Conservation (phyloP, 345 rosid species). For the Litchi chinensis region DNA sequence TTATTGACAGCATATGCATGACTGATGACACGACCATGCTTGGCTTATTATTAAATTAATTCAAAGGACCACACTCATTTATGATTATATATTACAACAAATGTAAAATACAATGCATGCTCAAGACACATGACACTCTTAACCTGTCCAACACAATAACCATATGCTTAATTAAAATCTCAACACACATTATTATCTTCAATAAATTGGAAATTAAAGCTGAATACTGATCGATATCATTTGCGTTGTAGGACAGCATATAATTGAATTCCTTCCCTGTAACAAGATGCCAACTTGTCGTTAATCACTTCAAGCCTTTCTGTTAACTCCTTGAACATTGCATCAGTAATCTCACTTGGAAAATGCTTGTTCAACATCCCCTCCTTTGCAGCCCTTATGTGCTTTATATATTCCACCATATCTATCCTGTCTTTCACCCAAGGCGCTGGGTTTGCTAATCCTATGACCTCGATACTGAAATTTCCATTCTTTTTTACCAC, state of each 20-base stretch:
- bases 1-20: too few relatives aligned
- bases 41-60: too few relatives aligned
- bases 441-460: conserved; percentile 45
- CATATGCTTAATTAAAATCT: neutral
- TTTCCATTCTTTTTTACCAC: conserved; percentile 36
- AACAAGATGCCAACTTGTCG: conserved; percentile 36
- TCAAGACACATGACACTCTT: neutral
- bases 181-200: neutral
- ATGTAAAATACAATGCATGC: too few relatives aligned
- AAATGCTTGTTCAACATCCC: conserved; percentile 45
- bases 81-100: too few relatives aligned
- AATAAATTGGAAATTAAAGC: neutral
- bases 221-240: neutral
- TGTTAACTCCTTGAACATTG: conserved; percentile 36
- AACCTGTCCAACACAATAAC: neutral
- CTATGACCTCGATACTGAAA: conserved; percentile 44
- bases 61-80: too few relatives aligned
- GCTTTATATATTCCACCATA: conserved; percentile 34
- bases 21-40: too few relatives aligned
- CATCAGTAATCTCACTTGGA: conserved; percentile 17
- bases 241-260: conserved; percentile 36
- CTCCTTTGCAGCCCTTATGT: conserved; percentile 57
- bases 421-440: conserved; percentile 41
- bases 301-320: conserved; percentile 33
- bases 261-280: conserved; percentile 44